A percentile compares a stretch with the other conserved stretches of the same genome.
Evolutionary conservation across 2,329 filamentous ascomycete genomes (phyloP).

Genomic region (Endoconidiophora polonica): DNA sequence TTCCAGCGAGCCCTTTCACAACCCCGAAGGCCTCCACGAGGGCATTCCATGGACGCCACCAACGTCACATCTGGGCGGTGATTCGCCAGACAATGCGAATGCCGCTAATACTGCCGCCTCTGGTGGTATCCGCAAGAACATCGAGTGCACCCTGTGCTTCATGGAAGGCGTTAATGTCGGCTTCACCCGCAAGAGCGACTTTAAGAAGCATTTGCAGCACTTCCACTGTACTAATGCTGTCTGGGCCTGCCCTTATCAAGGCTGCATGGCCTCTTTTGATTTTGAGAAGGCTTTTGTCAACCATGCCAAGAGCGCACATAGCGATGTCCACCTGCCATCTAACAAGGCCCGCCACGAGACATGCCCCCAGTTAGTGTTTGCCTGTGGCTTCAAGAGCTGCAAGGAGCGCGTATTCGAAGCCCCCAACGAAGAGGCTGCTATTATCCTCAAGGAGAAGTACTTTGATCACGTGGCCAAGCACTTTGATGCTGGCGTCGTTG

Average conservation of each 20-base stretch:
- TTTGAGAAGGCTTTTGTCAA: constrained; percentile 29
- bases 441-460: constrained; percentile 25
- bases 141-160: constrained; percentile 29
- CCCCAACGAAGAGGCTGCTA: constrained; percentile 21
- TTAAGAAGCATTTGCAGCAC: constrained; percentile 33
- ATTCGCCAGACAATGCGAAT: constrained; percentile 12
- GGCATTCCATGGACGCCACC: constrained; percentile 11
- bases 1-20: constrained; percentile 9
- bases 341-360: constrained; percentile 26
- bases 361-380: constrained; percentile 28
- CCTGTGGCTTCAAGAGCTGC: constrained; percentile 27
- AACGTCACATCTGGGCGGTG: constrained; percentile 3
- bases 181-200: constrained; percentile 30
- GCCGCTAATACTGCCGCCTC: constrained; percentile 14
- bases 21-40: constrained; percentile 7
- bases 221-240: constrained; percentile 28
- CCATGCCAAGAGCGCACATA: constrained; percentile 27
- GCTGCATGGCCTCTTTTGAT: constrained; percentile 27
- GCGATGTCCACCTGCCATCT: constrained; percentile 25
- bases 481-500: constrained; percentile 27
- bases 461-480: constrained; percentile 32
- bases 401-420: constrained; percentile 28
- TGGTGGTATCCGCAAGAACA: constrained; percentile 13
- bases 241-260: constrained; percentile 27
- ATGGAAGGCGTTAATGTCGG: constrained; percentile 29